These are phyloP conservation scores for Priceomyces fermenticarens DNA, from an alignment of 805 yeast genomes.

Conservation along the genomic window DNA sequence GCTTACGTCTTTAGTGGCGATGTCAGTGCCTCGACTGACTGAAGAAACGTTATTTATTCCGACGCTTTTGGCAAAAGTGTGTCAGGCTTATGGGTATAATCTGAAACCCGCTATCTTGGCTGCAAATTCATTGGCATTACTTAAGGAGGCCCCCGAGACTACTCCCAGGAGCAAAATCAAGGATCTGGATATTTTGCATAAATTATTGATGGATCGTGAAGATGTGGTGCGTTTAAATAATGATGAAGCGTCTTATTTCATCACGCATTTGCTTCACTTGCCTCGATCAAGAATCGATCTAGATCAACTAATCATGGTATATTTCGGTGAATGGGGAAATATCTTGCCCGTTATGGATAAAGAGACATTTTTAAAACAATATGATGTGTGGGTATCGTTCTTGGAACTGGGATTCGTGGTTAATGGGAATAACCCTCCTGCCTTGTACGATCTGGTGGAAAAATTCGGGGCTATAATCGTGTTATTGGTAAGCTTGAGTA, in stretches of 20 bases:
- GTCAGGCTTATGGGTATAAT: constrained; percentile 68
- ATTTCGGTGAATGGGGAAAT: constrained; percentile 76
- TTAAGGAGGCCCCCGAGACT: constrained; percentile 36
- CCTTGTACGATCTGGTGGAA: constrained; percentile 38
- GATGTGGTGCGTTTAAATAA: constrained; percentile 25
- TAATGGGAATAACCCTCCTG: constrained; percentile 6
- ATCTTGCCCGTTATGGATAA: constrained; percentile 68
- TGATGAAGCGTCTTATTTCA: constrained; percentile 45
- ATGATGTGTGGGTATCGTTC: constrained; percentile 44
- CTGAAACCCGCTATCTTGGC: constrained; percentile 69
- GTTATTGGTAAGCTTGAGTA: constrained; percentile 46
- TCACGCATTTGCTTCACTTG: constrained; percentile 25
- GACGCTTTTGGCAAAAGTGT: constrained; percentile 63
- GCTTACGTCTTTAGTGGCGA: constrained; percentile 52
- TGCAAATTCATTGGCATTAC: constrained; percentile 66
- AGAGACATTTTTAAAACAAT: constrained; percentile 62
- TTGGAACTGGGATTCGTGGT: constrained; percentile 31
- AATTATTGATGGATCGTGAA: constrained; percentile 25
- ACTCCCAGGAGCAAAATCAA: constrained; percentile 1
- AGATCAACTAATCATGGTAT: constrained; percentile 65
- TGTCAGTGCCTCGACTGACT: constrained; percentile 72
- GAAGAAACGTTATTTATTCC: constrained; percentile 78
- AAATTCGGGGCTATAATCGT: constrained; percentile 55
- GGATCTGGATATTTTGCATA: constrained; percentile 11
- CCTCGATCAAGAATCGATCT: constrained; percentile 56